Evolutionary conservation across 495 filamentous ascomycete species (phyloP).

Genomic region (Margaritispora aquatica): DNA sequence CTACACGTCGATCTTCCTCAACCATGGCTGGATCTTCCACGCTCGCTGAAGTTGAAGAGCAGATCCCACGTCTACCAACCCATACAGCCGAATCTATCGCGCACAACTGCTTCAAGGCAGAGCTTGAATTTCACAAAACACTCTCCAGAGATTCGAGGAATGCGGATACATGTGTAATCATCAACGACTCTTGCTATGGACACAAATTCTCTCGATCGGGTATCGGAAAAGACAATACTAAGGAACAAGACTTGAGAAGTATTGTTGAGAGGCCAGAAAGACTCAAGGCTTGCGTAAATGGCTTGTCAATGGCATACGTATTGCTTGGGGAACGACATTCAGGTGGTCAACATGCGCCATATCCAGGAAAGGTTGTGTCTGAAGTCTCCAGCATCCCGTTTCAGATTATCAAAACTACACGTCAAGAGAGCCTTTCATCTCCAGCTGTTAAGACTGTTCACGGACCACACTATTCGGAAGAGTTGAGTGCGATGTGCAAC

Average conservation of each 20-base stretch:
- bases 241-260: slow-evolving; percentile 56
- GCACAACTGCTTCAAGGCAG: slow-evolving; percentile 58
- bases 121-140: slow-evolving; percentile 60
- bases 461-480: slow-evolving; percentile 84
- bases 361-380: slow-evolving; percentile 40
- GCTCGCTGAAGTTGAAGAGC: slow-evolving; percentile 14
- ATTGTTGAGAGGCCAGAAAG: slow-evolving; percentile 93
- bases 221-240: too few species aligned
- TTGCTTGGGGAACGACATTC: slow-evolving; percentile 75
- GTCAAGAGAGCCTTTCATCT: slow-evolving; percentile 58
- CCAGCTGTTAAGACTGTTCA: slow-evolving; percentile 75
- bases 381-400: slow-evolving; percentile 64
- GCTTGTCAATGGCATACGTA: slow-evolving; percentile 83
- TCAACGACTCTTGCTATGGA: slow-evolving; percentile 91
- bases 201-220: slow-evolving; percentile 84
- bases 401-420: slow-evolving; percentile 66
- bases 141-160: too few species aligned
- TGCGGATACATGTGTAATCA: slow-evolving; percentile 63
- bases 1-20: slow-evolving; percentile 27
- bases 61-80: slow-evolving; percentile 16
- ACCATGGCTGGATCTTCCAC: slow-evolving; percentile 30
- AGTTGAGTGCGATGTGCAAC: slow-evolving; percentile 78
- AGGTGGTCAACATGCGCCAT: slow-evolving; percentile 59
- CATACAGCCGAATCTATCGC: slow-evolving; percentile 67
- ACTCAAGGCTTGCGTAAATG: slow-evolving; percentile 75